Conservation (phyloP, 225 moss, liverwort and hornwort genomes). For the Asterella californica region DNA sequence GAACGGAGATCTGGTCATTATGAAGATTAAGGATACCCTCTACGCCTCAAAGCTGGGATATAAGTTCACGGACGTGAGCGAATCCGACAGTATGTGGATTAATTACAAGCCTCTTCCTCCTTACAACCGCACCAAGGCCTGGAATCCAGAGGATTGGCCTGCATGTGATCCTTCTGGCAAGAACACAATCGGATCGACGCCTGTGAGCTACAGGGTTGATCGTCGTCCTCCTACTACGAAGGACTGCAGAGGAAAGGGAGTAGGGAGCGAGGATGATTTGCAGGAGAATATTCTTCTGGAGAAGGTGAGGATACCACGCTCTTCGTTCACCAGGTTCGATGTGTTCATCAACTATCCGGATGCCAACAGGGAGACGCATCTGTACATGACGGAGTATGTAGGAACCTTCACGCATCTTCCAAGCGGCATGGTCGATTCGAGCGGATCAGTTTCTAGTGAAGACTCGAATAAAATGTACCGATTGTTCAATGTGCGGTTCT, state of each 20-base stretch:
- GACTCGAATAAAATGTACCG: not conserved
- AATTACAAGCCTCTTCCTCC: conserved; percentile 24
- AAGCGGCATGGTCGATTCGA: not conserved
- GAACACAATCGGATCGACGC: not conserved
- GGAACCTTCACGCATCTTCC: not conserved
- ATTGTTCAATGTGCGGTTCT: not conserved
- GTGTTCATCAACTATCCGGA: conserved; percentile 44
- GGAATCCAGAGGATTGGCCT: conserved; percentile 2
- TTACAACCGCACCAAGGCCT: not conserved
- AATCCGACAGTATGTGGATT: conserved; percentile 37
- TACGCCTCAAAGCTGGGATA: not conserved
- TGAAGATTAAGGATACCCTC: not conserved
- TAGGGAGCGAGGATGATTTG: conserved; percentile 7
- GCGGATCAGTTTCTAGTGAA: not conserved
- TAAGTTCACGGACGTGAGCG: conserved; percentile 7
- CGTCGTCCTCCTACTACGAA: conserved; percentile 20
- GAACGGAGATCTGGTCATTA: not conserved
- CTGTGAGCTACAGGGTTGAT: not conserved
- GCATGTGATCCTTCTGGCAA: not conserved
- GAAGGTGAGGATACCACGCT: conserved; percentile 30
- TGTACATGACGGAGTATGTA: not conserved
- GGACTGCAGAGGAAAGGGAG: conserved; percentile 3
- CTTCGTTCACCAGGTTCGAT: conserved; percentile 34
- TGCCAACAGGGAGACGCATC: conserved; percentile 24
- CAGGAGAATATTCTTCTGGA: conserved; percentile 41